These are phyloP conservation scores for Urochloa ruziziensis DNA, from an alignment of 176 grass and related monocot genomes.

Conservation along the genomic window DNA sequence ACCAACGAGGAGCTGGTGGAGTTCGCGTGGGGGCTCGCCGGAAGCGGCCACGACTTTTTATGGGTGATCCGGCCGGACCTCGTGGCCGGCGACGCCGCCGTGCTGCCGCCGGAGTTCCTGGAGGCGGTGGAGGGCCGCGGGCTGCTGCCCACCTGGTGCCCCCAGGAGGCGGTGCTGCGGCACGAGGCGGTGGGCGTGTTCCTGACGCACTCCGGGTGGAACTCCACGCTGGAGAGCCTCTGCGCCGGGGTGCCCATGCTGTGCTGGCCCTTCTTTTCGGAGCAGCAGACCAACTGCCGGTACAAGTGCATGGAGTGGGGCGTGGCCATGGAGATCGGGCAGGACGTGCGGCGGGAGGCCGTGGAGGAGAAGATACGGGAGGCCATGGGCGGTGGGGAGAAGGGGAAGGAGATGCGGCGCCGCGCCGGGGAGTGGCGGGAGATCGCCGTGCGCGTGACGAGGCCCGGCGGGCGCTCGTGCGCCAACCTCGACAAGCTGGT, in stretches of 20 bases:
- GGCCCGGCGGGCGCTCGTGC: conserved; percentile 28
- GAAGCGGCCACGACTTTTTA: conserved; percentile 39
- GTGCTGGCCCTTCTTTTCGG: conserved; percentile 50
- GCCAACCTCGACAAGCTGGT: conserved; percentile 41
- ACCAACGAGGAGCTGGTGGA: conserved; percentile 39
- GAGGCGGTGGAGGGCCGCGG: background rate
- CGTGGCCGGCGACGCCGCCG: conserved; percentile 30
- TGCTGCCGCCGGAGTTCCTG: conserved; percentile 46
- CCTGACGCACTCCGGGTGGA: conserved; percentile 53
- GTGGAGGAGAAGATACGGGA: conserved; percentile 46
- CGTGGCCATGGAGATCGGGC: conserved; percentile 42
- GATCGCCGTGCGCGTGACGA: background rate
- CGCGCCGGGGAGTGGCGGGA: conserved; percentile 37
- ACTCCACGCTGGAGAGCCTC: conserved; percentile 44
- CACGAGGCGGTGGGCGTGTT: conserved; percentile 42
- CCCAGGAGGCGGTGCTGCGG: conserved; percentile 48
- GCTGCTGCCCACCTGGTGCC: conserved; percentile 44
- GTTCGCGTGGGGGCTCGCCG: conserved; percentile 54
- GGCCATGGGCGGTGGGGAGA: conserved; percentile 38
- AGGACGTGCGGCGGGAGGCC: conserved; percentile 39
- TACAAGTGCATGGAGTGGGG: conserved; percentile 47
- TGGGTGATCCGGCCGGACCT: conserved; percentile 54
- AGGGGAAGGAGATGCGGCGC: conserved; percentile 37
- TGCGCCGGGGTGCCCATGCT: conserved; percentile 50
- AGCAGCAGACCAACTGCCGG: conserved; percentile 53